Conservation (phyloP, 2,329 filamentous ascomycete species). For the Macrophomina phaseolina region DNA sequence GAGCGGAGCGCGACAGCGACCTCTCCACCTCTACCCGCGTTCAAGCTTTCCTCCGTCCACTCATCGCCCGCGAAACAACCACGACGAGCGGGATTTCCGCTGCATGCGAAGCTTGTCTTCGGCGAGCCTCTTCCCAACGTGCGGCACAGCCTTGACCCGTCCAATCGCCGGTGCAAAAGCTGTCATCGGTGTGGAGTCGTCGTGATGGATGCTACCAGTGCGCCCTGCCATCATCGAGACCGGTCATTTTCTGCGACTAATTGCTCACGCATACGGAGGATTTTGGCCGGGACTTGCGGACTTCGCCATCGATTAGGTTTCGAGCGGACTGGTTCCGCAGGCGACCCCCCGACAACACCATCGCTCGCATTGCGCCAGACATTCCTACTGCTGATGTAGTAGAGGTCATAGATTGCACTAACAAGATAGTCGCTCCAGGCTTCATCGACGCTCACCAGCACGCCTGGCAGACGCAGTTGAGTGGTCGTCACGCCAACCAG, state of each 20-base stretch:
- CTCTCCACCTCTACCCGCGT: background rate
- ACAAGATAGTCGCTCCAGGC: slow-evolving; percentile 61
- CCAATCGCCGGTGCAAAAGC: no score
- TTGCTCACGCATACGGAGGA: no score
- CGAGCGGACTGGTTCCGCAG: no score
- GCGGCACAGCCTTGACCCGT: no score
- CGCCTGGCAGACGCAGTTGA: slow-evolving; percentile 60
- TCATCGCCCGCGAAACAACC: background rate
- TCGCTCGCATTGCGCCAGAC: slow-evolving; percentile 39
- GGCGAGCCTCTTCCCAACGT: no score
- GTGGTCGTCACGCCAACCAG: slow-evolving; percentile 60
- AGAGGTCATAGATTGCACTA: slow-evolving; percentile 55
- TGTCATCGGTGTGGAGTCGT: no score
- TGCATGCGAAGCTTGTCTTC: background rate
- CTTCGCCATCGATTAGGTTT: no score
- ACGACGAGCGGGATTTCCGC: background rate
- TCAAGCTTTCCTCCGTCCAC: background rate
- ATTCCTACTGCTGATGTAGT: slow-evolving; percentile 38
- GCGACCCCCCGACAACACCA: slow-evolving; percentile 36
- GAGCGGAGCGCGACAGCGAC: background rate
- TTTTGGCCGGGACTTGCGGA: no score
- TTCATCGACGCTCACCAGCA: slow-evolving; percentile 63
- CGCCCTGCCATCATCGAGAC: no score
- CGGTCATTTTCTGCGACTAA: no score
- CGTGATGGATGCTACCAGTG: no score